These are phyloP conservation scores for Pachyrhizus erosus DNA, from an alignment of 306 rosid species.

Conservation along the genomic window DNA sequence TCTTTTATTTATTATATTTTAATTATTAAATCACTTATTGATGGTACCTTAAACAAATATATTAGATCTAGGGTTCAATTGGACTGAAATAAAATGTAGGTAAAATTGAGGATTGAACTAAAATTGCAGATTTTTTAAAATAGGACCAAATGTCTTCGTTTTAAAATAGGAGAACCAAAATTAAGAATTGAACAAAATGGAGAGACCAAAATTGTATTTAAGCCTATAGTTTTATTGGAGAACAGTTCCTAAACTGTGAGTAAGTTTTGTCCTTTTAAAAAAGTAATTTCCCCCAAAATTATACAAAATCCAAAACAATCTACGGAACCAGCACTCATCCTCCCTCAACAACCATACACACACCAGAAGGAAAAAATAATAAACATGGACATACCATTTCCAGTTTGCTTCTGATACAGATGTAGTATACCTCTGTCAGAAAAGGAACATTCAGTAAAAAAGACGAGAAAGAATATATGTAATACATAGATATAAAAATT, in stretches of 20 bases:
- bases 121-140: too few species aligned
- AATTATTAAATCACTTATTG: too few species aligned
- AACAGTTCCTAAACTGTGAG: background rate
- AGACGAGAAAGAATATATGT: background rate
- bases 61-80: too few species aligned
- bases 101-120: too few species aligned
- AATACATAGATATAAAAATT: background rate
- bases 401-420: constrained; percentile 70
- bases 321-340: background rate
- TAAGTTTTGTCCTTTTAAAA: background rate
- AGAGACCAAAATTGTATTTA: too few species aligned
- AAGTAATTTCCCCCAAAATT: background rate
- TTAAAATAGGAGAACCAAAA: too few species aligned
- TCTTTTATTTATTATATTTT: too few species aligned
- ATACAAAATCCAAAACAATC: background rate
- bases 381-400: constrained; percentile 65
- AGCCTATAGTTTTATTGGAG: background rate
- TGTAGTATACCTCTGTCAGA: constrained; percentile 70
- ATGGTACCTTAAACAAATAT: too few species aligned
- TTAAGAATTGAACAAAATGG: too few species aligned
- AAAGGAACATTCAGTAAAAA: constrained; percentile 36
- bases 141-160: too few species aligned
- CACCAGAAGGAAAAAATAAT: background rate
- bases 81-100: too few species aligned
- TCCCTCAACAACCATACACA: background rate